Evolutionary conservation across 2,329 filamentous ascomycete genomes (phyloP), one percentile per base, ranked within the genome.

Genomic region (Xylariaceae sp.): DNA sequence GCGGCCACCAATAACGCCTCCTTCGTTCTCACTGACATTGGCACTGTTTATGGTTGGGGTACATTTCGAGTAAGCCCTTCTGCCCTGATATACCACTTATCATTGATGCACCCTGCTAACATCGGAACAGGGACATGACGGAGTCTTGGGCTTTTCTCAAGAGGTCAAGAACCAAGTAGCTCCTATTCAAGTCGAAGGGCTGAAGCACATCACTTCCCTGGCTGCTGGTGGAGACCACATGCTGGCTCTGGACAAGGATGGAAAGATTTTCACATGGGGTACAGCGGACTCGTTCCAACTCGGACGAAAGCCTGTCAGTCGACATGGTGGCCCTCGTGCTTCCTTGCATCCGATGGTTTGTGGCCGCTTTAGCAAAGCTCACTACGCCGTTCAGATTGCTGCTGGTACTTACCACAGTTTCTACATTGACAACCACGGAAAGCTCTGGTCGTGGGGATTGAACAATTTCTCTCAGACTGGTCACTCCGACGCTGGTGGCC

Each of bases 211-310:
- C 58, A 76, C 69, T 9, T 70, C 76, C 3, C 69, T 85, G 34
- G 80, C 79, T 41, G 72, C 78, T 38, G 83, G 83, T 44, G 82
- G 82, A 36, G 87, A 87, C 80, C 83, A 87, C 60, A 79, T 76
- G 19, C 64, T 72, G 9, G 79, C 78, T 24, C 81, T 89, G 61
- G 81, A 83, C 55, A 78, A 84, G 57, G 73, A 87, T 9, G 85
- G 84, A 49, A 72, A 71, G 53, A 69, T 90, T 57, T 72, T 80
- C 44, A 86, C 85, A 26, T 90, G 87, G 85, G 86, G 87, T 47
- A 84, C 88, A 49, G 89, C 90, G 59, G 85, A 88, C 50, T 82
- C 87, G 53, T 80, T 79, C 43, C 81, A 84, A 15, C 72, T 88
- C 28, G 87, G 85, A 30, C 76, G 83, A 52, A 75, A 81, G 51